These are phyloP conservation scores for Ascoidea asiatica DNA, from an alignment of 805 yeast genomes.

Conservation along the genomic window DNA sequence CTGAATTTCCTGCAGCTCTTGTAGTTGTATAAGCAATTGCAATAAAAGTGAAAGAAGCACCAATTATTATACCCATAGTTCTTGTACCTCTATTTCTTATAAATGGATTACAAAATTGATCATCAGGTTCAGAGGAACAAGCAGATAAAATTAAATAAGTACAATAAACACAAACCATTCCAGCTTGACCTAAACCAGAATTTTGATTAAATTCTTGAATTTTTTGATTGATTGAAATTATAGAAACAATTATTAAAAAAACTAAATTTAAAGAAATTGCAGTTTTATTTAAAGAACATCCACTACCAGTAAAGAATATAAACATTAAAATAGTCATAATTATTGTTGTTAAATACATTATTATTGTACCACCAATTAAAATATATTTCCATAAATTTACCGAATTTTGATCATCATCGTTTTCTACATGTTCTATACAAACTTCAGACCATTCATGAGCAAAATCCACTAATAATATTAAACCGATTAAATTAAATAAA, in stretches of 20 bases:
- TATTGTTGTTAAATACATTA: conserved; percentile 68
- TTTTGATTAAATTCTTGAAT: conserved; percentile 89
- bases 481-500: conserved; percentile 76
- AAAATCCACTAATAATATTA: conserved; percentile 83
- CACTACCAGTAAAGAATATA: conserved; percentile 63
- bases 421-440: conserved; percentile 82
- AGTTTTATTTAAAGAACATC: conserved; percentile 82
- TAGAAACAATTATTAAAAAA: conserved; percentile 49
- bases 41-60: conserved; percentile 85
- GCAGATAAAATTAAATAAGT: conserved; percentile 86
- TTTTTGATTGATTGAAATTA: conserved; percentile 61
- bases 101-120: conserved; percentile 80
- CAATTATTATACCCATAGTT: conserved; percentile 73
- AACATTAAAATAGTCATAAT: conserved; percentile 70
- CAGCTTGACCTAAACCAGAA: conserved; percentile 92
- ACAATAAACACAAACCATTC: conserved; percentile 91
- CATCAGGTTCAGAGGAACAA: conserved; percentile 94
- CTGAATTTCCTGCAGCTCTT: conserved; percentile 81
- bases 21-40: conserved; percentile 97
- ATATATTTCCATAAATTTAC: conserved; percentile 61
- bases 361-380: conserved; percentile 73
- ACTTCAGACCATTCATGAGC: conserved; percentile 99
- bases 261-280: conserved; percentile 71
- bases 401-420: conserved; percentile 42
- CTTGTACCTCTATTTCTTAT: conserved; percentile 84